phyloP scores from a whole-genome alignment of 495 filamentous ascomycete species.

The Thermothielavioides terrestris region DNA sequence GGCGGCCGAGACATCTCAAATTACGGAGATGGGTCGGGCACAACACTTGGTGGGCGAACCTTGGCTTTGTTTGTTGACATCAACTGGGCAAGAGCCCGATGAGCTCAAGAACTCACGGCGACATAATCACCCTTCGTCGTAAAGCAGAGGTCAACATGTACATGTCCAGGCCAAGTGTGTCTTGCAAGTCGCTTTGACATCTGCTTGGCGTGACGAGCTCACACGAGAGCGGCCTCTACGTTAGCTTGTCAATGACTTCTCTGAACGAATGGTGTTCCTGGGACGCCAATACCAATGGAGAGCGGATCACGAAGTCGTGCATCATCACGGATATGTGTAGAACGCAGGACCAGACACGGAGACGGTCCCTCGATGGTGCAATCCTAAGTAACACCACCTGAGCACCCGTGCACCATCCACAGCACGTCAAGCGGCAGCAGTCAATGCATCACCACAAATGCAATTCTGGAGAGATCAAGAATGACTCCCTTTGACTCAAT shows the following conservation, averaged over 20 bases:
- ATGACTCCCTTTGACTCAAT: background rate
- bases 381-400: slow-evolving; percentile 3
- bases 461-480: background rate
- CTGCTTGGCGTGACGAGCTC: no score
- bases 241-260: no score
- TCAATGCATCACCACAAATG: slow-evolving; percentile 7
- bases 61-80: background rate
- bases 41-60: background rate
- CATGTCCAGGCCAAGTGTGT: no score
- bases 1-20: background rate
- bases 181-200: no score
- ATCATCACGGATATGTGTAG: background rate
- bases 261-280: no score
- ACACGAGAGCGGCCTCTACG: no score
- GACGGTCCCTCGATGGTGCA: slow-evolving; percentile 4
- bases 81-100: no score
- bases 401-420: slow-evolving; percentile 6
- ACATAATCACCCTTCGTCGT: no score
- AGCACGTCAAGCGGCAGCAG: slow-evolving; percentile 1
- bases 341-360: background rate
- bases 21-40: background rate
- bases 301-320: background rate
- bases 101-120: no score
- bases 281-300: background rate
- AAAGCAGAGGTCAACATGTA: no score